Evolutionary conservation across 805 yeast genomes (phyloP), one percentile per base, ranked within the genome.

Genomic region (Yarrowia deformans): DNA sequence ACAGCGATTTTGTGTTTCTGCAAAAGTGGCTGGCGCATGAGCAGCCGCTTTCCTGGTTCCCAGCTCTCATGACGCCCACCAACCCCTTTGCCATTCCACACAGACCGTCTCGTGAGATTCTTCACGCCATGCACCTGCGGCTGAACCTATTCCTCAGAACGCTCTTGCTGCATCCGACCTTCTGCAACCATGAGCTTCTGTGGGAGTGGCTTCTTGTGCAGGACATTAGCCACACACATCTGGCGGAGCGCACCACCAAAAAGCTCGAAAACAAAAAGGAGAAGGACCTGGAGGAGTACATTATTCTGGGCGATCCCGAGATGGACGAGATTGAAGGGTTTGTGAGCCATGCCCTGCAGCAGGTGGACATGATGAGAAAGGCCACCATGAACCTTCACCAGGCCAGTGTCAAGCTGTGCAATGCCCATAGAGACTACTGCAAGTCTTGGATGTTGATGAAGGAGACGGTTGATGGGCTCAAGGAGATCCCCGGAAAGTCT

Each of bases 121-220:
- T 73, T 70, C 71, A 75, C 39, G 79, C 84, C 42, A 76, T 85
- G 43, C 75, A 87, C 23, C 81, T 82, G 45, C 77, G 80, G 43
- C 71, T 88, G 43, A 88, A 88, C 72, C 71, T 83, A 8, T 78
- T 87, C 43, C 74, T 90, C 14, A 77, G 81, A 19, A 75, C 81
- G n/a, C 71, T 87, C 4, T 70, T 78, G 8, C 75, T 78, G 52
- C 86, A 80, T 71, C 79, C 79, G 14, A 75, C 79, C 4, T 73
- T 80, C 18, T 58, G 74, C 5, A 73, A 77, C 4, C 80, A 81
- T 70, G 83, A 78, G 40, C 72, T 82, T 10, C 46, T 84, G 8
- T 80, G 83, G 82, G 83, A 81, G 64, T 85, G 84, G 72, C 73
- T 71, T 23, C 67, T 73, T 32, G 72, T 73, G n/a, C 75, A 70